These are phyloP conservation scores for Candida stauntonica DNA, from an alignment of 805 yeast genomes.

Conservation along the genomic window DNA sequence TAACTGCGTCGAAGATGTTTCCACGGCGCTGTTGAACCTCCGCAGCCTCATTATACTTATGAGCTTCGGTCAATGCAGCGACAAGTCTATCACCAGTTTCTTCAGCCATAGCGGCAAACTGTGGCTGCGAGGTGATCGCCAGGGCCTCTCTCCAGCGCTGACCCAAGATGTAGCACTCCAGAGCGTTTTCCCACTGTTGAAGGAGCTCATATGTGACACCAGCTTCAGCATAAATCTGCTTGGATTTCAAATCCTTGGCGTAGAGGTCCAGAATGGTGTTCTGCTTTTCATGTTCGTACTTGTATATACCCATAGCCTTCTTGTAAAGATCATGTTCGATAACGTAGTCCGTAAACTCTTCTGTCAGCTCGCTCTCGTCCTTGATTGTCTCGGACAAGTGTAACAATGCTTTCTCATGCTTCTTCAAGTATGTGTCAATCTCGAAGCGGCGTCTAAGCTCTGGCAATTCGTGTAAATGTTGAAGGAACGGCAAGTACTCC, in stretches of 20 bases:
- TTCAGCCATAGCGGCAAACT: slow-evolving; percentile 35
- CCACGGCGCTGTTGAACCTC: slow-evolving; percentile 63
- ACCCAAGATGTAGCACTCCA: slow-evolving; percentile 64
- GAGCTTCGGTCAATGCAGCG: slow-evolving; percentile 56
- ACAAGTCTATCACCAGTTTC: slow-evolving; percentile 60
- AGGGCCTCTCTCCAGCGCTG: slow-evolving; percentile 87
- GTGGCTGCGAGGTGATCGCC: slow-evolving; percentile 44
- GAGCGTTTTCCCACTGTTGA: slow-evolving; percentile 50
- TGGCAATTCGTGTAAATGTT: slow-evolving; percentile 63
- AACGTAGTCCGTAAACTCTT: slow-evolving; percentile 66
- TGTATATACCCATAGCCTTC: slow-evolving; percentile 59
- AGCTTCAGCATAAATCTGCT: slow-evolving; percentile 64
- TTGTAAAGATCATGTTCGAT: slow-evolving; percentile 65
- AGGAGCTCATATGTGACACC: slow-evolving; percentile 75
- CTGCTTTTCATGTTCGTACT: slow-evolving; percentile 51
- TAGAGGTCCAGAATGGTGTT: slow-evolving; percentile 50
- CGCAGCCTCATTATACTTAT: slow-evolving; percentile 77
- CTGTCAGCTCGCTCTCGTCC: slow-evolving; percentile 32
- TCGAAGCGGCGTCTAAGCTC: slow-evolving; percentile 64
- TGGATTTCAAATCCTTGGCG: slow-evolving; percentile 57
- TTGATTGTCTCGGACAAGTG: slow-evolving; percentile 51
- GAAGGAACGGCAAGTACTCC: slow-evolving; percentile 91
- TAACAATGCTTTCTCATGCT: slow-evolving; percentile 60
- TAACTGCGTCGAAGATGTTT: slow-evolving; percentile 58
- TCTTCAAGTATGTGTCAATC: slow-evolving; percentile 75